These are phyloP conservation scores for Brassica balearica DNA, from an alignment of 441 rosid genomes.

Conservation along the genomic window DNA sequence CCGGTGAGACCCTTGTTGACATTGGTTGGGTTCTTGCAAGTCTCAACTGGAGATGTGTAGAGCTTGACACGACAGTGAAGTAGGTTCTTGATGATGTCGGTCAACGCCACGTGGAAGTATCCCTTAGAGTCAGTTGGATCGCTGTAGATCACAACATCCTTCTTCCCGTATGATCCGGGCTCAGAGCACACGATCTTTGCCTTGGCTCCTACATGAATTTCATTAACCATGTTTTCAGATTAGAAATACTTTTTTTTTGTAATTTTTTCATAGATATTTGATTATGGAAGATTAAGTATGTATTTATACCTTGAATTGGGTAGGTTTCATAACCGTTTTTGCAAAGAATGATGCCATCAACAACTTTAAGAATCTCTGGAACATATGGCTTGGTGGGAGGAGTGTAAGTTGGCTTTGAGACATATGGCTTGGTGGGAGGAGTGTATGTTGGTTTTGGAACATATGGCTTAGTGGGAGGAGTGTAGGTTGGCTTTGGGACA, in stretches of 20 bases:
- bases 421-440: neutral
- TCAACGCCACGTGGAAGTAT: slow-evolving; percentile 50
- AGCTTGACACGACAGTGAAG: slow-evolving; percentile 53
- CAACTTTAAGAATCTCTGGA: slow-evolving; percentile 9
- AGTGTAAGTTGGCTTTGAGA: neutral
- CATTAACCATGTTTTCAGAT: neutral
- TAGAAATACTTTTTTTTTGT: neutral
- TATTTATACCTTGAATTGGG: slow-evolving; percentile 21
- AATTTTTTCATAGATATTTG: neutral
- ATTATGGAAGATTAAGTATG: neutral
- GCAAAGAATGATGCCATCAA: slow-evolving; percentile 24
- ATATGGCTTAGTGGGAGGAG: slow-evolving; percentile 5
- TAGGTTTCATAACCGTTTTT: slow-evolving; percentile 16
- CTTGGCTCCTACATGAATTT: slow-evolving; percentile 44
- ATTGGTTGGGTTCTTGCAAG: slow-evolving; percentile 51
- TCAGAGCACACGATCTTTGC: slow-evolving; percentile 51
- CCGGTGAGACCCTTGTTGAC: slow-evolving; percentile 50
- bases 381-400: neutral
- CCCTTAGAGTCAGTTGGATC: slow-evolving; percentile 49
- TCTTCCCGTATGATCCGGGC: slow-evolving; percentile 44
- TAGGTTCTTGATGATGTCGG: slow-evolving; percentile 38
- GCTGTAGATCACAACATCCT: slow-evolving; percentile 47
- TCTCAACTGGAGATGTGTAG: slow-evolving; percentile 45
- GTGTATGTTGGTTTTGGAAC: slow-evolving; percentile 11
- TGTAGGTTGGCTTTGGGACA: neutral